Base-by-base conservation (phyloP, 129 eudicot species). In the Pulicaria dysenterica region DNA sequence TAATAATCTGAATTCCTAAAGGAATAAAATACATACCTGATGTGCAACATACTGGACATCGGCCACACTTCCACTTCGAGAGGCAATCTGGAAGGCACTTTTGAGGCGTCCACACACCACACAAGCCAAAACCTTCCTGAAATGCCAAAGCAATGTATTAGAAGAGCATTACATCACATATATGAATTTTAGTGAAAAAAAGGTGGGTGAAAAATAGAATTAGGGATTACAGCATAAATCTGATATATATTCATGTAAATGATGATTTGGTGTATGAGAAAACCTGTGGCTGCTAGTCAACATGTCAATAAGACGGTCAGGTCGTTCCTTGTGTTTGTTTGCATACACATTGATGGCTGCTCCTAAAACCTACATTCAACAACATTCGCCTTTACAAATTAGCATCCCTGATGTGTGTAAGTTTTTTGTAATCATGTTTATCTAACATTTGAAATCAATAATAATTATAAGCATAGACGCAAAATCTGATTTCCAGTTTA, bases 1-100 rank as follows among this genome's bases (percentile, higher is more conserved):
- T 16, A n/a, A 61, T 8, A 41, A 51, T 6, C 16, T 7, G 3
- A 44, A 37, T n/a, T 24, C 31, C 31, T 24, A 24, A 24, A 24
- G 31, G 31, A 24, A 24, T 24, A 34, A 8, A 63, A 57, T 48
- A 80, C 55, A 12, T 64, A 89, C 98, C 96, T 94, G 99, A 81
- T 94, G 99, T 73, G 99, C 99, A 69, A 94, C 99, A 81, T 94
- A 94, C 74, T 94, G 97, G 80, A 94, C 99, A 78, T 94, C 99
- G 41, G 99, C 99, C 47, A 94, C 99, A 73, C 97, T 90, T 69
- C 99, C 99, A 77, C 99, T 94, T 74, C 88, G 80, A 44, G 99
- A 94, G 69, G 99, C 99, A 77, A 94, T 90, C 65, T 94, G 99
- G 83, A 94, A 94, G 50, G 99, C 99, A 79, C 96, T 90, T 84